Base-by-base conservation (phyloP, 345 rosid genomes). In the Anastatica hierochuntica region DNA sequence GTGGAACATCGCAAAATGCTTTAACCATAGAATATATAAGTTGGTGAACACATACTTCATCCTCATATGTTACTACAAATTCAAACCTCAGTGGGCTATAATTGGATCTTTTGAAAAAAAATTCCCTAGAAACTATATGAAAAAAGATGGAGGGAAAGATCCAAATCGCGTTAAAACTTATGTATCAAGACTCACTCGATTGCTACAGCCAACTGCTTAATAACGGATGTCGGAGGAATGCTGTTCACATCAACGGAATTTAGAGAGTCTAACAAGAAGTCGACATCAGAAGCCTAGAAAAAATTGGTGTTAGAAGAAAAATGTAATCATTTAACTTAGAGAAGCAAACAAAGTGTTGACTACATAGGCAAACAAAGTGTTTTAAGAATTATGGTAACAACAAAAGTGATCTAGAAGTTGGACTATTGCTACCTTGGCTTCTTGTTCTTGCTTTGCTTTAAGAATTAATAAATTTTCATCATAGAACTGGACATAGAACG, bases 191-290 rank as follows among this genome's bases (percentile, higher is more conserved):
- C 98, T 82, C 76, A 90, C 98, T 84, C 88, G 15, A 79, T 49
- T 38, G 90, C 92, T 66, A 65, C 47, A 64, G 90, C 92, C 70
- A 90, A 72, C 69, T 78, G 98, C 81, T 82, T 82, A 72, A 87
- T 18, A 67, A 79, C 75, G 49, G 80, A 78, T 49, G 84, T 47
- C 27, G 80, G 45, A 75, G 95, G 96, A 64, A 90, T 81, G 60
- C 68, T 71, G 64, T 78, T 80, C 21, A 67, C 67, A 58, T 78
- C 73, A 43, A 68, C 72, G 38, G 82, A 69, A 60, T 73, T 70
- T 54, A 87, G 71, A 64, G 74, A 62, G 37, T 87, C 95, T 41
- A 79, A 30, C 50, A 74, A 42, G 43, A 66, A 73, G 56, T 70
- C 57, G 39, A 78, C 66, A 56, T 87, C 87, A 49, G 76, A 68